Base-by-base conservation (phyloP, 257 asterid genomes). In the Ballota nigra region DNA sequence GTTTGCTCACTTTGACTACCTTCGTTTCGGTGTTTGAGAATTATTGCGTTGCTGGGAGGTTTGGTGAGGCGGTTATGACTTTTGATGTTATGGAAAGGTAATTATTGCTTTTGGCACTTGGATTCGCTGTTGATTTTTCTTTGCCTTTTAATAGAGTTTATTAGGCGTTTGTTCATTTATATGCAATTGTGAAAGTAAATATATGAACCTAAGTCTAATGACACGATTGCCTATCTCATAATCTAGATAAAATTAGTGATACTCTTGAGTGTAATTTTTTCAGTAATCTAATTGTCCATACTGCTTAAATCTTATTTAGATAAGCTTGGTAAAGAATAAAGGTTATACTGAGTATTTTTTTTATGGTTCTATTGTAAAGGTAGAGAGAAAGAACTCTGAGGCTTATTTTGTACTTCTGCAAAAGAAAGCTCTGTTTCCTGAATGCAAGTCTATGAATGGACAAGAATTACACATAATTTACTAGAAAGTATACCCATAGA, bases 61-160 rank as follows among this genome's bases (percentile, higher is more conserved):
- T 83, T 64, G 82, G 74, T 67, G 94, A 89, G 72, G 94, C 94
- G 75, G 79, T 84, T 45, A 86, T 78, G 92, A 81, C 86, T 58
- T 87, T 89, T 61, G 89, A 84, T 52, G 87, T 81, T 72, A 84
- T 89, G 90, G 90, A 84, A 62, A 81, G 89, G 94, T 88, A 69
- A 20, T 43, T 13, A 36, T 38, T 53, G 16, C 51, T 26, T 16
- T 53, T 22, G 24, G 23, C 57, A 7, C 56, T 56, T 16, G 24
- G 2, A 45, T 33, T 63, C 4, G 10, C 36, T 16, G 41, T 47
- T 22, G 52, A 51, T 43, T 24, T 61, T 13, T 45, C 13, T 20
- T 63, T 77, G 74, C 24, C 36, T 66, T 28, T 26, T 3, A 28
- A 62, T 45, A 4, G 60, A 36, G 63, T 22, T 18, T 31, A 26